Evolutionary conservation across 768 basidiomycete species (phyloP).

Genomic region (Boletus rufocinnamomeus): DNA sequence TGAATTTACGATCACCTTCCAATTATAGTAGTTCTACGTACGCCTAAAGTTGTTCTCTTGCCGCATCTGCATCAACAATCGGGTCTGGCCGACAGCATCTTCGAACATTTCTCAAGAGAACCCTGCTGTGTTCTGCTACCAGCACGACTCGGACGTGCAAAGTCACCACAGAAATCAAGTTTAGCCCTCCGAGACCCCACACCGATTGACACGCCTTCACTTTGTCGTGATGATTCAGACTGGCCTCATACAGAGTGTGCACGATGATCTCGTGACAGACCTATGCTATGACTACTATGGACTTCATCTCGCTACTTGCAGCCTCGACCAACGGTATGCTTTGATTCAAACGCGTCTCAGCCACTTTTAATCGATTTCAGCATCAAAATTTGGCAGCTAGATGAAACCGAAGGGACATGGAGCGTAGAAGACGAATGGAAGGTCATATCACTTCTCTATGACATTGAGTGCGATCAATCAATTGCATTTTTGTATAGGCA

Average conservation of each 20-base stretch:
- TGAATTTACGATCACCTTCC: too few species aligned
- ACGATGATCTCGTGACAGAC: constrained; percentile 82
- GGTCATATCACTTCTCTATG: constrained; percentile 41
- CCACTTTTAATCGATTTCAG: constrained; percentile 32
- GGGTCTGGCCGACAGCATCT: background rate
- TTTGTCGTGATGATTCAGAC: constrained; percentile 65
- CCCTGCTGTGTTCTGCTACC: background rate
- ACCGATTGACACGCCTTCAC: background rate
- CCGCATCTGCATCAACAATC: background rate
- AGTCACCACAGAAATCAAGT: background rate
- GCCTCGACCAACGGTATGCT: constrained; percentile 75
- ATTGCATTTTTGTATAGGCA: constrained; percentile 55
- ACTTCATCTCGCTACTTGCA: constrained; percentile 73
- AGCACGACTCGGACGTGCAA: background rate
- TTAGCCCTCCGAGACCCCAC: background rate
- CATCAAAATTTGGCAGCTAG: constrained; percentile 84
- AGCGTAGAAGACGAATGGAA: constrained; percentile 89
- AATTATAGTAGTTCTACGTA: background rate
- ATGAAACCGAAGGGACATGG: constrained; percentile 75
- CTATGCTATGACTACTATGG: constrained; percentile 92
- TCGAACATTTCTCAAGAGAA: background rate
- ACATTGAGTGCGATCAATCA: background rate
- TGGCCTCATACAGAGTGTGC: constrained; percentile 74
- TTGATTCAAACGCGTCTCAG: constrained; percentile 4
- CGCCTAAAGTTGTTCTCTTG: background rate